Percentiles rank a stretch among this genome's conserved stretches.
phyloP scores from a whole-genome alignment of 352 stramenopile species.

The Globisporangium barbulae region DNA sequence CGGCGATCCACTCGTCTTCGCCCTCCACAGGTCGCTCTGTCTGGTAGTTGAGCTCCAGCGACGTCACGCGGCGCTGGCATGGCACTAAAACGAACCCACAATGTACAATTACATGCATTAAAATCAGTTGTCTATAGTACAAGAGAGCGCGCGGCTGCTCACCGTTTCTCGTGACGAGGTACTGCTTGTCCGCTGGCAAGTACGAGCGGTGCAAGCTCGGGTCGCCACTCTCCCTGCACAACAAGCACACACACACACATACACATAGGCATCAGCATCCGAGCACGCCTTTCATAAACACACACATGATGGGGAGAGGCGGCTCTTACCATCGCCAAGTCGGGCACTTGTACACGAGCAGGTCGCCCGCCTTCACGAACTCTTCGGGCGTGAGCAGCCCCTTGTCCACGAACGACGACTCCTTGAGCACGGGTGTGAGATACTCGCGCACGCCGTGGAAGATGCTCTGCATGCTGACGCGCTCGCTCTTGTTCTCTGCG shows the following conservation, averaged over 20 bases:
- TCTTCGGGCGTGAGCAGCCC: constrained; percentile 96
- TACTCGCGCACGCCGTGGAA: constrained; percentile 86
- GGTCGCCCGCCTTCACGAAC: constrained; percentile 93
- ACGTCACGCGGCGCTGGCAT: constrained; percentile 76
- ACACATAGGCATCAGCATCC: not conserved
- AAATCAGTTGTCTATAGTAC: not conserved
- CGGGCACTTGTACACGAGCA: constrained; percentile 96
- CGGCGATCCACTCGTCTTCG: constrained; percentile 91
- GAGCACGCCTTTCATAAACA: not conserved
- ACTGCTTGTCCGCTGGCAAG: constrained; percentile 85
- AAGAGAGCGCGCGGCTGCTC: not conserved
- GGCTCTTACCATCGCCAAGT: constrained; percentile 90
- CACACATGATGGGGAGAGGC: not conserved
- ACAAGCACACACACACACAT: not conserved
- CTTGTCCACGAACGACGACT: constrained; percentile 92
- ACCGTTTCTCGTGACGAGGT: constrained; percentile 81
- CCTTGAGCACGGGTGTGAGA: constrained; percentile 88
- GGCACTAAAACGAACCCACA: constrained; percentile 53
- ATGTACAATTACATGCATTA: not conserved
- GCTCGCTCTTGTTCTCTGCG: not conserved
- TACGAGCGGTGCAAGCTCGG: constrained; percentile 52
- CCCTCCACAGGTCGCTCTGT: constrained; percentile 66
- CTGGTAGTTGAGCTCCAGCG: constrained; percentile 74
- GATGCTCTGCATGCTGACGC: constrained; percentile 55
- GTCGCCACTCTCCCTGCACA: constrained; percentile 66